These are phyloP conservation scores for Endoconidiophora laricicola DNA, from an alignment of 2,329 filamentous ascomycete genomes.

Conservation along the genomic window DNA sequence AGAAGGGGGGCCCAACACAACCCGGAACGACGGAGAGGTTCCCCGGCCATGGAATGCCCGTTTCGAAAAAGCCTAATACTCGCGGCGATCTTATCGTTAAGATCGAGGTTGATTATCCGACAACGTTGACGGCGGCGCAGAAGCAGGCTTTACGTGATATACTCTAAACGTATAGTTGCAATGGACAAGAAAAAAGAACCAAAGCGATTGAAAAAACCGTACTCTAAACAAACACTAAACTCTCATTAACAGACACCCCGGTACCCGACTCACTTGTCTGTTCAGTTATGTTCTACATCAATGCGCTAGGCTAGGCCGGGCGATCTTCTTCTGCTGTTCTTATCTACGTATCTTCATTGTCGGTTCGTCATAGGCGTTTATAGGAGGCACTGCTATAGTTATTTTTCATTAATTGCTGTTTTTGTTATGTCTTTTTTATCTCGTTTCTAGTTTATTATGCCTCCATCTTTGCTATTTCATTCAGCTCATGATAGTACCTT, in stretches of 20 bases:
- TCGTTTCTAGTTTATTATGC: slow-evolving; percentile 4
- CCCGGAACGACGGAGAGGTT: slow-evolving; percentile 69
- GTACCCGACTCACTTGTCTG: too few species aligned
- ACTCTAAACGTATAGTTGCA: slow-evolving; percentile 29
- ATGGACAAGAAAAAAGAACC: too few species aligned
- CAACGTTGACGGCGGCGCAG: slow-evolving; percentile 55
- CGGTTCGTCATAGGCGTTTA: too few species aligned
- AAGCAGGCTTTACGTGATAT: slow-evolving; percentile 71
- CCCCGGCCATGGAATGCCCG: slow-evolving; percentile 81
- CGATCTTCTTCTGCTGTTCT: too few species aligned
- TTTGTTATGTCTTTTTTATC: slow-evolving; percentile 1
- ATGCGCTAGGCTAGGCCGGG: too few species aligned
- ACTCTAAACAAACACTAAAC: too few species aligned
- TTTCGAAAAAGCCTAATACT: slow-evolving; percentile 72
- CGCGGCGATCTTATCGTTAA: slow-evolving; percentile 78
- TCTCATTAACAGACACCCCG: too few species aligned
- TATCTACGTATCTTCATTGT: too few species aligned
- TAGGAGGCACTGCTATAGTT: neutral
- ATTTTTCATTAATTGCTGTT: neutral
- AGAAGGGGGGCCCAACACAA: slow-evolving; percentile 69
- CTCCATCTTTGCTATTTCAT: slow-evolving; percentile 2
- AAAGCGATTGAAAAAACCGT: neutral
- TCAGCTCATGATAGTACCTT: neutral
- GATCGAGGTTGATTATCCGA: slow-evolving; percentile 87
- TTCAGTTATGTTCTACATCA: too few species aligned